Conservation (phyloP, 352 stramenopile species). For the Aphanomyces euteiches region DNA sequence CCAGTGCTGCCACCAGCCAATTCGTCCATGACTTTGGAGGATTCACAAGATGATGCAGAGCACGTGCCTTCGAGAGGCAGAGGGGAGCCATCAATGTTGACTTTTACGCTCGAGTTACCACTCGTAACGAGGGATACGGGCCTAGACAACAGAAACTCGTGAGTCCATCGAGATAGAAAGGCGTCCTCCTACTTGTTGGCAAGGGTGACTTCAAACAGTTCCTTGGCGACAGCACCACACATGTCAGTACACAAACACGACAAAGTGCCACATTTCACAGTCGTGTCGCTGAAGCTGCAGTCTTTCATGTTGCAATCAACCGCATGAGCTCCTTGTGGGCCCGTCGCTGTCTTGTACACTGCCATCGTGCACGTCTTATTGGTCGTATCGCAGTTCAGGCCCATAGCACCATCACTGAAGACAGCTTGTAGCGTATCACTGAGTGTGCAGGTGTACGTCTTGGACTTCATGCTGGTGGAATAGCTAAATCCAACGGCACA, state of each 20-base stretch:
- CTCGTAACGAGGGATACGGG: slow-evolving; percentile 35
- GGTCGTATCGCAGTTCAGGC: slow-evolving; percentile 56
- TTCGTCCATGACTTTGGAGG: slow-evolving; percentile 16
- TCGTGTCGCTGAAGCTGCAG: slow-evolving; percentile 50
- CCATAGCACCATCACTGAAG: slow-evolving; percentile 61
- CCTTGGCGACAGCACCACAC: slow-evolving; percentile 61
- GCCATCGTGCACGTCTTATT: slow-evolving; percentile 53
- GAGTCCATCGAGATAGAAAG: not conserved
- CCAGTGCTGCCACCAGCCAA: slow-evolving; percentile 32
- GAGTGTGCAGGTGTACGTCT: slow-evolving; percentile 68
- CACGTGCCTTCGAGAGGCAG: slow-evolving; percentile 64
- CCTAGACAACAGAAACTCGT: slow-evolving; percentile 30
- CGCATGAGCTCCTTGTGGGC: slow-evolving; percentile 49
- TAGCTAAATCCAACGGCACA: slow-evolving; percentile 56
- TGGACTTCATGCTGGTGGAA: slow-evolving; percentile 42
- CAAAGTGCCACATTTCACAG: slow-evolving; percentile 42
- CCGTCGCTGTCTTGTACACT: slow-evolving; percentile 57
- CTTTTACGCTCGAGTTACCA: slow-evolving; percentile 46
- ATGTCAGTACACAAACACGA: slow-evolving; percentile 66
- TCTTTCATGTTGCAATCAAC: slow-evolving; percentile 63
- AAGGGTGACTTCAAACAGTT: slow-evolving; percentile 56
- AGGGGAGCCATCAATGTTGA: slow-evolving; percentile 67
- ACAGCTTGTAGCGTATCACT: slow-evolving; percentile 52
- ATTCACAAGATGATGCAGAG: slow-evolving; percentile 59
- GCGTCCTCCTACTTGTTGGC: slow-evolving; percentile 55